phyloP scores from a whole-genome alignment of 345 rosid species.

The Zanthoxylum bungeanum region DNA sequence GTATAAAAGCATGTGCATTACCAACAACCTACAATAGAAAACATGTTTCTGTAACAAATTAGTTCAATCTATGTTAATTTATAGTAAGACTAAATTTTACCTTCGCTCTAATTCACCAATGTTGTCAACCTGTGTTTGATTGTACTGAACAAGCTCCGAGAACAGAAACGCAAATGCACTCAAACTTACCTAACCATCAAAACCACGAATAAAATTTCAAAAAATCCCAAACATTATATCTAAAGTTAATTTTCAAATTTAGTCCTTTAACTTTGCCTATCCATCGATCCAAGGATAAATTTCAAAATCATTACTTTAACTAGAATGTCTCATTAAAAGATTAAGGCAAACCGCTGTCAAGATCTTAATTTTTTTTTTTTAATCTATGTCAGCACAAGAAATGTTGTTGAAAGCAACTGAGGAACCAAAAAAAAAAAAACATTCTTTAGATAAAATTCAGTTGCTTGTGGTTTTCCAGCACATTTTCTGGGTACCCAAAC shows the following conservation, averaged over 20 bases:
- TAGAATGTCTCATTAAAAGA: not conserved
- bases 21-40: not conserved
- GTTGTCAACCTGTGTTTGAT: constrained; percentile 95
- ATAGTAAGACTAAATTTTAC: constrained; percentile 27
- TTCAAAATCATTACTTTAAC: not conserved
- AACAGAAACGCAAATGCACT: constrained; percentile 51
- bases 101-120: constrained; percentile 92
- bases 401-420: not conserved
- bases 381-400: not conserved
- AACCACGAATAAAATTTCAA: not conserved
- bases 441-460: not conserved
- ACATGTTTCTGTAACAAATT: not conserved
- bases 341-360: not conserved
- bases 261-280: not conserved
- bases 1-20: not conserved
- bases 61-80: not conserved
- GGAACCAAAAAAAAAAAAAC: not conserved
- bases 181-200: constrained; percentile 50
- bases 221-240: not conserved
- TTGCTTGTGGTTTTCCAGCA: not conserved
- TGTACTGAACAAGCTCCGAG: no score
- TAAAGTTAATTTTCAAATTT: not conserved
- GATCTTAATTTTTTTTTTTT: not conserved
- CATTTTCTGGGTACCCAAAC: constrained; percentile 13
- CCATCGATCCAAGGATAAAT: not conserved